Evolutionary conservation across 1,284 basidiomycete genomes (phyloP).

Genomic region (Leccinum fuscescens): DNA sequence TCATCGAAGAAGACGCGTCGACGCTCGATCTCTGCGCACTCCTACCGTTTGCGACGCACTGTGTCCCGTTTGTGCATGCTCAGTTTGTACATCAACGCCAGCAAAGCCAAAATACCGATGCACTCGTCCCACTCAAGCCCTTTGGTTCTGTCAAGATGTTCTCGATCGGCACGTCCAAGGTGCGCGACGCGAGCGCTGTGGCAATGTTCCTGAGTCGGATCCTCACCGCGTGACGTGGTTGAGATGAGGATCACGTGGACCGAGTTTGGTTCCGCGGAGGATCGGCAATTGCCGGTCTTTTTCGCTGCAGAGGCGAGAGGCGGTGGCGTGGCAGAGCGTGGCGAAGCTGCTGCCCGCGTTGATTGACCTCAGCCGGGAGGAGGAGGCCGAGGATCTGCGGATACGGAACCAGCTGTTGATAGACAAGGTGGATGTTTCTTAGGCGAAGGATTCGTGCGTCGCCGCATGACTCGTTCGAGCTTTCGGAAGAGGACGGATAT

Average conservation of each 20-base stretch:
- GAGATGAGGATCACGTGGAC: slow-evolving; percentile 46
- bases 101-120: slow-evolving; percentile 1
- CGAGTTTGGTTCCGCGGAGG: slow-evolving; percentile 15
- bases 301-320: slow-evolving; percentile 28
- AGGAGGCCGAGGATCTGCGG: slow-evolving; percentile 54
- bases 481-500: background rate
- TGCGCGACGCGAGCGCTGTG: slow-evolving; percentile 40
- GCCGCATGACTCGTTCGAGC: slow-evolving; percentile 11
- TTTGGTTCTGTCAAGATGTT: slow-evolving; percentile 43
- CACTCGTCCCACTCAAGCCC: slow-evolving; percentile 28
- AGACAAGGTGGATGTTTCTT: slow-evolving; percentile 28
- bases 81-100: slow-evolving; percentile 50
- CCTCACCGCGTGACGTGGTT: slow-evolving; percentile 38
- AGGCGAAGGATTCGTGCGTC: slow-evolving; percentile 27
- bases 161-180: slow-evolving; percentile 49
- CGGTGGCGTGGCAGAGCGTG: slow-evolving; percentile 44
- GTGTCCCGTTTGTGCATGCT: slow-evolving; percentile 45
- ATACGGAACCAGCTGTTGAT: slow-evolving; percentile 45
- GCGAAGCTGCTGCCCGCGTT: slow-evolving; percentile 47
- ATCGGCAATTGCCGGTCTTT: slow-evolving; percentile 23
- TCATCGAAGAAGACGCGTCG: slow-evolving; percentile 31
- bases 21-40: slow-evolving; percentile 51
- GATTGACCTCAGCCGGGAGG: slow-evolving; percentile 42
- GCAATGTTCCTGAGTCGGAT: slow-evolving; percentile 56
- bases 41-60: slow-evolving; percentile 51